phyloP scores from a whole-genome alignment of 2,329 filamentous ascomycete species.

The Exophiala phaeomuriformis region DNA sequence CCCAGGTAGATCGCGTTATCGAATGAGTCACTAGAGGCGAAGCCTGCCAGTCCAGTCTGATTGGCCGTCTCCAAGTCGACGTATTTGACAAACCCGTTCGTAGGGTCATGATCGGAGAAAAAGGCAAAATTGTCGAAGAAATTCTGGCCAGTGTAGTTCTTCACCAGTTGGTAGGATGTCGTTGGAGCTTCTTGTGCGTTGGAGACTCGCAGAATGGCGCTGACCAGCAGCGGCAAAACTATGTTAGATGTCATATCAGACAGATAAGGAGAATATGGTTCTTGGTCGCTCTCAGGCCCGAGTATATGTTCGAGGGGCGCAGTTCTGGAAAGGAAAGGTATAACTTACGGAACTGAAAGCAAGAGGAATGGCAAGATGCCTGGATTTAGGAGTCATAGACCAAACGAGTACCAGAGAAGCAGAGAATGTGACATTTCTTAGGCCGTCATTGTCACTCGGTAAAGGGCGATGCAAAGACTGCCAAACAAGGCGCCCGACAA shows the following conservation, averaged over 20 bases:
- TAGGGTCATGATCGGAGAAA: conserved; percentile 41
- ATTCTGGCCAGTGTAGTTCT: conserved; percentile 38
- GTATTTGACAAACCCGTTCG: conserved; percentile 46
- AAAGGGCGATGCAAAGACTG: not conserved
- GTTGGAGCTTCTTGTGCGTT: not conserved
- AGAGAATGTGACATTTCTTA: not conserved
- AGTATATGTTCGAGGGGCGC: too few species aligned
- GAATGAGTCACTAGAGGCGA: conserved; percentile 28
- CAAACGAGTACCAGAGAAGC: not conserved
- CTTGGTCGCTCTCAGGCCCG: not conserved
- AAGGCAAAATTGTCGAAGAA: conserved; percentile 47
- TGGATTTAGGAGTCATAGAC: not conserved
- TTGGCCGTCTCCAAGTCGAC: conserved; percentile 36
- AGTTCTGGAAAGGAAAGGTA: too few species aligned
- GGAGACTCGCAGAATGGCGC: not conserved
- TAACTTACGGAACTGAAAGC: too few species aligned
- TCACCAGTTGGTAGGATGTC: conserved; percentile 7
- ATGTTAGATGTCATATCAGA: not conserved
- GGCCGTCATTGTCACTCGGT: not conserved
- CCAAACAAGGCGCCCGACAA: not conserved
- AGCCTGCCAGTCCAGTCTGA: conserved; percentile 29
- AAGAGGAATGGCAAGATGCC: too few species aligned
- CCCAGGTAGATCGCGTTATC: conserved; percentile 35
- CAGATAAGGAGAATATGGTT: not conserved
- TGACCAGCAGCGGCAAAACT: not conserved